Percentiles rank a stretch among this genome's conserved stretches.
Evolutionary conservation across 169 alveolate species (phyloP).

Genomic region (Cryptosporidium meleagridis): DNA sequence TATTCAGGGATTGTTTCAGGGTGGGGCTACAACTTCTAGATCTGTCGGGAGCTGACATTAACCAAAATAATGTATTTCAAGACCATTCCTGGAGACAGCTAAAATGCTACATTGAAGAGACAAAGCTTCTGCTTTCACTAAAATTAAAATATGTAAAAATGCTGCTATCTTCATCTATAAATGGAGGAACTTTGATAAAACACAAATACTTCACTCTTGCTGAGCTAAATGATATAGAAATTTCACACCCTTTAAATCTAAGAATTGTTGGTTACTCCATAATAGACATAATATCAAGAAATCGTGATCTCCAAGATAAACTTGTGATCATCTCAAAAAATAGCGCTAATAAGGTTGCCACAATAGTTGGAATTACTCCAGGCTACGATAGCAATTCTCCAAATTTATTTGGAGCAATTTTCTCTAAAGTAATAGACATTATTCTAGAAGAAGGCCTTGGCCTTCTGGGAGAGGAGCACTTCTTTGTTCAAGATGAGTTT

Average conservation of each 20-base stretch:
- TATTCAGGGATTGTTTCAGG: slow-evolving; percentile 55
- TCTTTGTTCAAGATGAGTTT: slow-evolving; percentile 69
- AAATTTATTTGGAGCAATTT: slow-evolving; percentile 56
- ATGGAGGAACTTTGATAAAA: slow-evolving; percentile 15
- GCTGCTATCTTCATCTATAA: slow-evolving; percentile 36
- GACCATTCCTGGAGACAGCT: slow-evolving; percentile 34
- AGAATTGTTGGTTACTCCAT: slow-evolving; percentile 45
- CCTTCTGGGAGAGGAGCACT: slow-evolving; percentile 18
- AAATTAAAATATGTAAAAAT: slow-evolving; percentile 47
- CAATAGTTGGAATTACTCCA: slow-evolving; percentile 68
- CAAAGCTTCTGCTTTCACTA: slow-evolving; percentile 29
- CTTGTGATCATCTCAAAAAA: slow-evolving; percentile 44
- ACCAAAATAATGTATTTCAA: background rate
- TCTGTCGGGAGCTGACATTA: background rate
- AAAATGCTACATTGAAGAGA: slow-evolving; percentile 53
- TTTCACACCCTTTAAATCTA: slow-evolving; percentile 55
- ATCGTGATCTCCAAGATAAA: slow-evolving; percentile 44
- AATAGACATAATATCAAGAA: slow-evolving; percentile 16
- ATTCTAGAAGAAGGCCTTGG: slow-evolving; percentile 37
- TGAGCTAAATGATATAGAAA: slow-evolving; percentile 53
- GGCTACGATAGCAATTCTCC: slow-evolving; percentile 57
- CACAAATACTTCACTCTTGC: slow-evolving; percentile 69
- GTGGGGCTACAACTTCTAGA: slow-evolving; percentile 63
- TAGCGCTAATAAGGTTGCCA: slow-evolving; percentile 19
- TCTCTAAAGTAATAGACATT: slow-evolving; percentile 63